Percentiles rank a stretch among this genome's conserved stretches.
Conservation (phyloP, 768 basidiomycete species). For the Dioszegia crocea region DNA sequence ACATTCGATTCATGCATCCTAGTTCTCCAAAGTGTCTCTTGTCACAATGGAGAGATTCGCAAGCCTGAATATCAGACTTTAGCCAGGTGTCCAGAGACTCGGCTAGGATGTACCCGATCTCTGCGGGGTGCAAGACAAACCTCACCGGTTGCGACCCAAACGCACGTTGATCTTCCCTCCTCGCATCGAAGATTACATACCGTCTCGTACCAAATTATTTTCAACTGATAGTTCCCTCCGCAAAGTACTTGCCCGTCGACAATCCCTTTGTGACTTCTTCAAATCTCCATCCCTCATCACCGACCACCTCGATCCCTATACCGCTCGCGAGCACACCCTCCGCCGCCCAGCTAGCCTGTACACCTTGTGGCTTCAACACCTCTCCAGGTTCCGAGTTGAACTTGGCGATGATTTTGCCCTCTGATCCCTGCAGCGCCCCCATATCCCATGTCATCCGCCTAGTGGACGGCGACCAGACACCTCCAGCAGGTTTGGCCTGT, state of each 20-base stretch:
- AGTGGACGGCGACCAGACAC: slow-evolving; percentile 42
- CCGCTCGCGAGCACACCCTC: slow-evolving; percentile 45
- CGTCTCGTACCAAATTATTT: not conserved
- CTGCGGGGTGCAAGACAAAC: no score
- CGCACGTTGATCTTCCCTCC: no score
- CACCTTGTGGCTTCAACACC: slow-evolving; percentile 33
- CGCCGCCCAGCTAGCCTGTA: slow-evolving; percentile 45
- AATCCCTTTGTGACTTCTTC: slow-evolving; percentile 44
- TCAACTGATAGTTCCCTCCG: slow-evolving; percentile 25
- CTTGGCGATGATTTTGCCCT: slow-evolving; percentile 50
- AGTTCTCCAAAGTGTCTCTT: no score
- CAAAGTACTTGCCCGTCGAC: slow-evolving; percentile 46
- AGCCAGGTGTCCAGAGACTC: no score
- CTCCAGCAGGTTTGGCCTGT: slow-evolving; percentile 52
- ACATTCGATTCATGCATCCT: no score
- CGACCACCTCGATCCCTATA: slow-evolving; percentile 48
- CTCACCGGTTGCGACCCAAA: no score
- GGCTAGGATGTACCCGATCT: no score
- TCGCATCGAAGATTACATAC: not conserved
- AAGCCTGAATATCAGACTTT: no score
- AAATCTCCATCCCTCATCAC: slow-evolving; percentile 31
- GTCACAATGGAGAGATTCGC: no score
- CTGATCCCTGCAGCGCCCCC: slow-evolving; percentile 13
- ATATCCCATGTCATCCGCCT: slow-evolving; percentile 46
- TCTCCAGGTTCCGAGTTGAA: slow-evolving; percentile 36